phyloP scores from a whole-genome alignment of 2,329 filamentous ascomycete genomes.

The Microdochium trichocladiopsis region DNA sequence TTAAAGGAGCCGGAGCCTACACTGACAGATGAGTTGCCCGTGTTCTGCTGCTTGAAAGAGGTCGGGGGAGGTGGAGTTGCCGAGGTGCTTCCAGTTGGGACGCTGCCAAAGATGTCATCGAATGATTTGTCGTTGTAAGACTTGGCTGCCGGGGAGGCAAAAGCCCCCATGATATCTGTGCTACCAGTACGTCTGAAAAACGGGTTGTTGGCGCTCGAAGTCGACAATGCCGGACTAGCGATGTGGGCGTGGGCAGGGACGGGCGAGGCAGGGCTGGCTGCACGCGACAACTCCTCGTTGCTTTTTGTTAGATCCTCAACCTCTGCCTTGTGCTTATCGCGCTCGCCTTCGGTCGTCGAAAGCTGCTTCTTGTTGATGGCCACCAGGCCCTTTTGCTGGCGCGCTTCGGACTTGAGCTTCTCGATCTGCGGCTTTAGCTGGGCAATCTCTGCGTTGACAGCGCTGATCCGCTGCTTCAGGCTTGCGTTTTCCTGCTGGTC shows the following conservation, averaged over 20 bases:
- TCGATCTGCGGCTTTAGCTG: constrained; percentile 87
- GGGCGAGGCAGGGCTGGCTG: constrained; percentile 43
- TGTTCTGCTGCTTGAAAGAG: constrained; percentile 56
- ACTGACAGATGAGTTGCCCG: constrained; percentile 47
- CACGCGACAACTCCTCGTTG: constrained; percentile 50
- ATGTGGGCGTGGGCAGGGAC: constrained; percentile 39
- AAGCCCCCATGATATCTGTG: constrained; percentile 50
- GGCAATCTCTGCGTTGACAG: constrained; percentile 73
- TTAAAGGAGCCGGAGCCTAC: constrained; percentile 35
- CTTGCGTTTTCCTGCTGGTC: constrained; percentile 84
- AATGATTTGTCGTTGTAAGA: constrained; percentile 60
- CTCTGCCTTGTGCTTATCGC: constrained; percentile 80
- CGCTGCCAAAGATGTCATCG: constrained; percentile 79
- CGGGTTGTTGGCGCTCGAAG: constrained; percentile 78
- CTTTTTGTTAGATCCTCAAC: constrained; percentile 61
- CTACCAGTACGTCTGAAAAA: constrained; percentile 76
- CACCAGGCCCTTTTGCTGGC: constrained; percentile 92
- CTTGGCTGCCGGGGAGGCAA: constrained; percentile 37
- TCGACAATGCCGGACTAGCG: constrained; percentile 62
- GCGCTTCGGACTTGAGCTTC: constrained; percentile 83
- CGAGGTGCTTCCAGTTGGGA: constrained; percentile 34
- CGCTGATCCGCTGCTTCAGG: constrained; percentile 81
- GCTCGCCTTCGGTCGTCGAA: constrained; percentile 78
- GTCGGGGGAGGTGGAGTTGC: constrained; percentile 38
- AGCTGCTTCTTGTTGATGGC: constrained; percentile 99